These are phyloP conservation scores for Solanum infundibuliforme DNA, from an alignment of 257 asterid species.

Conservation along the genomic window DNA sequence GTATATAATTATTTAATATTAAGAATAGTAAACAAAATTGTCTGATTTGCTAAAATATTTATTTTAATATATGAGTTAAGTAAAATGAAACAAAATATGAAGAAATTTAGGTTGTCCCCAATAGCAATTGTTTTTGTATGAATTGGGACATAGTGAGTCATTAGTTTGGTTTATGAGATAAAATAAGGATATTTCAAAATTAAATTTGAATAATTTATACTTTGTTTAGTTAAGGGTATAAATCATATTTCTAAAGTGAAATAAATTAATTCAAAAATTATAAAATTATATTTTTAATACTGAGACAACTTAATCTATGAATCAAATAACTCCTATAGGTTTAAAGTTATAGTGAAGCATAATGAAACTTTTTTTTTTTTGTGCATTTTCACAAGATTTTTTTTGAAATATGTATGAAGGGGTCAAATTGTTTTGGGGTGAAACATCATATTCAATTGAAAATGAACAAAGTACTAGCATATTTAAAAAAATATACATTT, in stretches of 20 bases:
- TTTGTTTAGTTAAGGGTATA: background rate
- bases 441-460: background rate
- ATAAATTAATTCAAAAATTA: background rate
- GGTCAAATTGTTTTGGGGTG: background rate
- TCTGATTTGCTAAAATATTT: background rate
- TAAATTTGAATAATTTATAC: background rate
- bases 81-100: background rate
- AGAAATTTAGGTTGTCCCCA: background rate
- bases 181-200: no score
- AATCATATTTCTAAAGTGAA: no score
- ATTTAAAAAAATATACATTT: background rate
- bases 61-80: no score
- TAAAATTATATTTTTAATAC: rapidly evolving
- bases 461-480: background rate
- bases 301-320: background rate
- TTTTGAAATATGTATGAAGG: background rate
- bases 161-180: background rate
- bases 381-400: background rate
- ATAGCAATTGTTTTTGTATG: background rate
- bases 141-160: no score
- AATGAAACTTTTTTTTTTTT: background rate
- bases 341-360: background rate
- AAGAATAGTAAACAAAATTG: background rate
- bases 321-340: background rate
- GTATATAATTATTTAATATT: no score